Base-by-base conservation (phyloP, 73 alveolate species). In the Loxodes magnus region DNA sequence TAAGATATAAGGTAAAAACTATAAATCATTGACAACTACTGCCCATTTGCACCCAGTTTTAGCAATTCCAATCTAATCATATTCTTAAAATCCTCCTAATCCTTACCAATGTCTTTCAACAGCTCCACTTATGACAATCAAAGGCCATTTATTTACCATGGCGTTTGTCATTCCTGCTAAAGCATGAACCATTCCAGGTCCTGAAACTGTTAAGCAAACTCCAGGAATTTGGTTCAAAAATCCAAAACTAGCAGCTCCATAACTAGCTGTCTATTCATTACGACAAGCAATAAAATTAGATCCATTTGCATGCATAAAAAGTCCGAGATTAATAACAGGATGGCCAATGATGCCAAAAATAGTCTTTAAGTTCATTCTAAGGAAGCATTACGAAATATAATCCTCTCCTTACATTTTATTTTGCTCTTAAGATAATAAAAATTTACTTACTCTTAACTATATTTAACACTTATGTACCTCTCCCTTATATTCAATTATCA, bases 161-260 rank as follows among this genome's bases (percentile, higher is more conserved):
- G 96, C 93, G 56, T 85, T 85, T 7, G 96, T 93, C 30, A 73
- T 60, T 10, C 92, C 96, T 5, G 86, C 54, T 21, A 85, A 44
- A 27, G 89, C 90, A 77, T 85, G 78, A 14, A 87, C 69, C 77
- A 80, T 67, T 10, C 96, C 96, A 22, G 96, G 96, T 25, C 96
- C 96, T 4, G 86, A 60, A 4, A 85, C 96, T 12, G 82, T 72
- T 31, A 81, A 55, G 46, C 86, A 79, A 12, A 85, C 22, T 2
- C 93, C 96, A 12, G 96, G 96, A 46, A 76, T 65, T n/a, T 68
- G 44, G 5, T 90, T 71, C 15, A 85, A 31, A 52, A 75, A 85
- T 10, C 96, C 96, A 25, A 61, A 79, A 23, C 65, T 69, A 6
- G 92, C 88, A 24, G 92, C 92, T 22, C 88, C 87, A 48, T 85